Evolutionary conservation across 164 flowering plant species (phyloP).

Genomic region (Tetracentron sinense): DNA sequence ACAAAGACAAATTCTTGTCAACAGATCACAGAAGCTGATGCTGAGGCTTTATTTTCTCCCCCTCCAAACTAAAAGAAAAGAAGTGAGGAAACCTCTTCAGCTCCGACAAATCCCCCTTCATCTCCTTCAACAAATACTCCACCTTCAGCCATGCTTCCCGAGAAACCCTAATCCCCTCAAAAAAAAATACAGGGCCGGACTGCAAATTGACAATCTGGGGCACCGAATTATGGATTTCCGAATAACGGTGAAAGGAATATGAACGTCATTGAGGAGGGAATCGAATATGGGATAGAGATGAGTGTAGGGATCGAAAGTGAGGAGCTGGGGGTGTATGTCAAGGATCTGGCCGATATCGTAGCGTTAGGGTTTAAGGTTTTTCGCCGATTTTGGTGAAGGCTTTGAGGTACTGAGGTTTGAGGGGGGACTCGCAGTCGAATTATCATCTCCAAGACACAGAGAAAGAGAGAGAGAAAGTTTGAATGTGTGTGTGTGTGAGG

Average conservation of each 20-base stretch:
- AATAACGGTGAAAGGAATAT: conserved; percentile 43
- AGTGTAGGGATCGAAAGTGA: conserved; percentile 53
- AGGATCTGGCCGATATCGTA: conserved; percentile 65
- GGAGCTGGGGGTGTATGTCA: conserved; percentile 70
- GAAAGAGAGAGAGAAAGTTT: no score
- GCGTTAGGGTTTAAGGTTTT: conserved; percentile 7
- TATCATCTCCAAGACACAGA: conserved; percentile 13
- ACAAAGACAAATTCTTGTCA: conserved; percentile 19
- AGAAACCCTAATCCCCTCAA: conserved; percentile 56
- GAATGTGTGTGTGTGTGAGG: no score
- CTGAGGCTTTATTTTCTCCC: conserved; percentile 66
- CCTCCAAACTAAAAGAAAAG: conserved; percentile 78
- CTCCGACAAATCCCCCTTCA: conserved; percentile 64
- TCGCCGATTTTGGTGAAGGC: not conserved
- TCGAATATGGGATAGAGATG: conserved; percentile 65
- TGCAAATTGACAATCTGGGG: conserved; percentile 60
- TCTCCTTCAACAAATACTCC: conserved; percentile 62
- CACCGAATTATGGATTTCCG: conserved; percentile 53
- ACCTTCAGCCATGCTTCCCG: conserved; percentile 53
- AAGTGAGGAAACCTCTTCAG: conserved; percentile 81
- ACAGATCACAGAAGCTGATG: conserved; percentile 36
- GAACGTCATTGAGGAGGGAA: conserved; percentile 59
- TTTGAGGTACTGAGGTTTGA: conserved; percentile 10
- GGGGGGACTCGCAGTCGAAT: conserved; percentile 15
- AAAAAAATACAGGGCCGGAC: conserved; percentile 59